Conservation (phyloP, 805 yeast species). For the Priceomyces melissophilus region DNA sequence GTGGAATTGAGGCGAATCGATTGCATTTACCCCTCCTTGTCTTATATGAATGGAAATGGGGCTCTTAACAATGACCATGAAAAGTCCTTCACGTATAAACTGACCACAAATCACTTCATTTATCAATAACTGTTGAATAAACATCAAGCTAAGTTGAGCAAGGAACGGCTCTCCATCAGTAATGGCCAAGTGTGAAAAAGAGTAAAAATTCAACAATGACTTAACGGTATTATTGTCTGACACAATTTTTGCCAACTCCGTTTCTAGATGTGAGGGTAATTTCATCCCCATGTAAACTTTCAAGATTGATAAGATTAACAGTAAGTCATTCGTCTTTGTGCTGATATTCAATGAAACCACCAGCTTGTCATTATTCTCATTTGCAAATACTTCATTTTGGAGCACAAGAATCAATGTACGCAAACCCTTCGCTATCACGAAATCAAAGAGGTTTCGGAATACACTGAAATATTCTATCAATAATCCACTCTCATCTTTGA, state of each 20-base stretch:
- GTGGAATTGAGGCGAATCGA: constrained; percentile 55
- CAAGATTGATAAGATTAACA: constrained; percentile 60
- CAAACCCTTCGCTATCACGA: constrained; percentile 65
- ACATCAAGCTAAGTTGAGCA: constrained; percentile 69
- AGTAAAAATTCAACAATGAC: constrained; percentile 60
- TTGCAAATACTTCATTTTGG: constrained; percentile 51
- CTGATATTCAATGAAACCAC: constrained; percentile 32
- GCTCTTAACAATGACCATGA: constrained; percentile 66
- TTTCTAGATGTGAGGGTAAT: constrained; percentile 45
- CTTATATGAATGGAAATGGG: constrained; percentile 67
- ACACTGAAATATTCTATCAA: constrained; percentile 49
- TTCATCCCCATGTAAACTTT: constrained; percentile 52
- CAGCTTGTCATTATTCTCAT: constrained; percentile 31
- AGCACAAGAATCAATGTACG: constrained; percentile 54
- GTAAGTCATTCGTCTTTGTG: constrained; percentile 61
- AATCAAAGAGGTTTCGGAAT: constrained; percentile 55
- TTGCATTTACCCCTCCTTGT: constrained; percentile 57
- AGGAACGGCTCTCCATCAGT: constrained; percentile 62
- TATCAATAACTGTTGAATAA: constrained; percentile 63
- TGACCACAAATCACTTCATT: constrained; percentile 63
- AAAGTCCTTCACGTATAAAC: constrained; percentile 59
- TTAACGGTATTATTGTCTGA: constrained; percentile 59
- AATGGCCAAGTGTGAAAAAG: constrained; percentile 61
- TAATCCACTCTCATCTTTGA: constrained; percentile 36
- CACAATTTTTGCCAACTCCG: constrained; percentile 50